Conservation (phyloP, 202 grass and related monocot genomes). For the Setaria italica region DNA sequence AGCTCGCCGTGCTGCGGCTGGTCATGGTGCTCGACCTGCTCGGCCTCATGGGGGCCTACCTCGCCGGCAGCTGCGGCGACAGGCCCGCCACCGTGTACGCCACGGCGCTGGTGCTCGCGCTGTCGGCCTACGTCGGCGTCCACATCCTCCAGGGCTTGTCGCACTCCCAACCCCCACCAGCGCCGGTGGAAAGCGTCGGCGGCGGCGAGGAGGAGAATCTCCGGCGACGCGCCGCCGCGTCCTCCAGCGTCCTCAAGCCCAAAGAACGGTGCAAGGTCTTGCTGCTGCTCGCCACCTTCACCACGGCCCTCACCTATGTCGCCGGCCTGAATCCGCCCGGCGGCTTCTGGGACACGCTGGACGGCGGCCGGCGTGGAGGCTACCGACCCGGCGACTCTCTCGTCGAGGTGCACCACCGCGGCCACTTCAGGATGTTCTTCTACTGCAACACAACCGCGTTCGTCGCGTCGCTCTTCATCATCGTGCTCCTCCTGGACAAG, state of each 20-base stretch:
- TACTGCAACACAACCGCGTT: not conserved
- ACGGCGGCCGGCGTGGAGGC: not conserved
- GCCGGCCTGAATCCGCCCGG: conserved; percentile 28
- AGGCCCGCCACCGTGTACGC: not conserved
- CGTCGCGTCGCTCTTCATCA: not conserved
- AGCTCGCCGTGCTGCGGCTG: not conserved
- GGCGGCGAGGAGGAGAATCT: not conserved
- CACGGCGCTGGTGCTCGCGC: not conserved
- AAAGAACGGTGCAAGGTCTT: conserved; percentile 18
- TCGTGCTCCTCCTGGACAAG: not conserved
- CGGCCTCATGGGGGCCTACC: conserved; percentile 17
- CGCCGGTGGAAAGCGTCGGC: too few species aligned
- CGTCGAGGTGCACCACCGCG: not conserved
- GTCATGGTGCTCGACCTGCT: conserved; percentile 15
- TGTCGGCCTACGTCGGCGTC: not conserved
- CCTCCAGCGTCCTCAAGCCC: not conserved
- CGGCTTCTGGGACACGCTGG: conserved; percentile 17
- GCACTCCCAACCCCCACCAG: not conserved
- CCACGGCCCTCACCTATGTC: not conserved
- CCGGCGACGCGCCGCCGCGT: not conserved
- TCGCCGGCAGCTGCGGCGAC: not conserved
- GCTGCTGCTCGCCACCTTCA: conserved; percentile 1
- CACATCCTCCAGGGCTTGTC: not conserved
- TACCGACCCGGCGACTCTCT: not conserved
- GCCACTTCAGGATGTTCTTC: not conserved